Percentiles rank a stretch among this genome's conserved stretches.
phyloP scores from a whole-genome alignment of 306 rosid genomes.

The Gleditsia sinensis region DNA sequence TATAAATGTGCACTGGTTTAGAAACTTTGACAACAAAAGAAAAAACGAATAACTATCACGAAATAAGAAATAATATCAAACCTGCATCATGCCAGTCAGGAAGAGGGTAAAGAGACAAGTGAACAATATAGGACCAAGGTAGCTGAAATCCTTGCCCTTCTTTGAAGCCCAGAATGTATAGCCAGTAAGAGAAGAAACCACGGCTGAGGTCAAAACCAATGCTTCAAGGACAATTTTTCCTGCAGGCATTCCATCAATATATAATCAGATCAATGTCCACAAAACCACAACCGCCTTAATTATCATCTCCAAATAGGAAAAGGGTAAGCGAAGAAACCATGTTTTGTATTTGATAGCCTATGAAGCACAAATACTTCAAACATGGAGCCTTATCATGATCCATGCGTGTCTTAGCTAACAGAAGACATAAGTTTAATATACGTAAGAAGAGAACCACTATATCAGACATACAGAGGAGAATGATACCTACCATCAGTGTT shows the following conservation, averaged over 20 bases:
- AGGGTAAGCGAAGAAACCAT: not conserved
- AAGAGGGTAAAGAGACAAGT: conserved; percentile 70
- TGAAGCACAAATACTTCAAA: no score
- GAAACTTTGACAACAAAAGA: not conserved
- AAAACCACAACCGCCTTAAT: not conserved
- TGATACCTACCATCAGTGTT: conserved; percentile 70
- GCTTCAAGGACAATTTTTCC: conserved; percentile 96
- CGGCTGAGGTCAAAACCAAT: conserved; percentile 82
- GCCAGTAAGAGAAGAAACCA: conserved; percentile 78
- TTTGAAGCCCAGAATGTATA: conserved; percentile 97
- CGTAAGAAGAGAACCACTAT: not conserved
- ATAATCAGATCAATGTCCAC: not conserved
- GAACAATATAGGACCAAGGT: conserved; percentile 89
- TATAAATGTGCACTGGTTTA: not conserved
- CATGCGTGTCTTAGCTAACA: no score
- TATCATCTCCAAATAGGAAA: not conserved
- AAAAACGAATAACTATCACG: not conserved
- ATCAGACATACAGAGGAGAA: not conserved
- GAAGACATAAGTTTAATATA: not conserved
- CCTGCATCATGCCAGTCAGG: conserved; percentile 85
- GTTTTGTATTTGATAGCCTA: no score
- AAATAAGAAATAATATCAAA: conserved; percentile 23
- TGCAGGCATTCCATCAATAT: conserved; percentile 40
- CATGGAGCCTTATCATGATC: no score
- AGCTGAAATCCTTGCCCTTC: conserved; percentile 99